Conservation (phyloP, 306 rosid species). For the Malus sylvestris region DNA sequence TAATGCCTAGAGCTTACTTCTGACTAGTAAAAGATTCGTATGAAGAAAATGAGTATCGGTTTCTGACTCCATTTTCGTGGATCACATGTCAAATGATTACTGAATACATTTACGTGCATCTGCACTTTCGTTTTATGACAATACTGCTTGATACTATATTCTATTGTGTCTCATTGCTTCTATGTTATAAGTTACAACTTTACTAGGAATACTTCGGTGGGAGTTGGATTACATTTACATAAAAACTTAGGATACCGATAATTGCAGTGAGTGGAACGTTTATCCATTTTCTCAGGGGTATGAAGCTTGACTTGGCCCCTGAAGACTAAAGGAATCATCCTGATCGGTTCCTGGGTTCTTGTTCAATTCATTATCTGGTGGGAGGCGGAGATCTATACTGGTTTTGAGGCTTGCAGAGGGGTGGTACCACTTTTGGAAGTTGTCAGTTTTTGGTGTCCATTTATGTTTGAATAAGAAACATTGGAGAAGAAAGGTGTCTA, state of each 20-base stretch:
- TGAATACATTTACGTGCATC: neutral
- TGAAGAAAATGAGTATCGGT: neutral
- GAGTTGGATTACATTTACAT: neutral
- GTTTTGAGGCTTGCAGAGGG: neutral
- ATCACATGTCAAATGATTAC: neutral
- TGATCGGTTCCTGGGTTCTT: neutral
- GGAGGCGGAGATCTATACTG: neutral
- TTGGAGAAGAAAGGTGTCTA: neutral
- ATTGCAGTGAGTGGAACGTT: conserved; percentile 2
- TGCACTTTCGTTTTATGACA: neutral
- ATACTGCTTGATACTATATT: neutral
- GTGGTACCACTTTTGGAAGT: neutral
- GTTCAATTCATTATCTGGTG: neutral
- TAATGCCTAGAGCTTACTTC: neutral
- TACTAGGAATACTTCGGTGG: neutral
- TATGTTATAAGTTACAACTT: neutral
- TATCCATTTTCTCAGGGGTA: conserved; percentile 28
- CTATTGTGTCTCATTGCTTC: neutral
- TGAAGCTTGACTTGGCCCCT: conserved; percentile 22
- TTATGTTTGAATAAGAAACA: neutral
- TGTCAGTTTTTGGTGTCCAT: neutral
- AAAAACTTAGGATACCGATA: neutral
- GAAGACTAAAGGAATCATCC: neutral
- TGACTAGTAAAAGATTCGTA: neutral
- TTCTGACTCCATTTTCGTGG: neutral